Base-by-base conservation (phyloP, 495 filamentous ascomycete species). In the Penicillium odoratum region DNA sequence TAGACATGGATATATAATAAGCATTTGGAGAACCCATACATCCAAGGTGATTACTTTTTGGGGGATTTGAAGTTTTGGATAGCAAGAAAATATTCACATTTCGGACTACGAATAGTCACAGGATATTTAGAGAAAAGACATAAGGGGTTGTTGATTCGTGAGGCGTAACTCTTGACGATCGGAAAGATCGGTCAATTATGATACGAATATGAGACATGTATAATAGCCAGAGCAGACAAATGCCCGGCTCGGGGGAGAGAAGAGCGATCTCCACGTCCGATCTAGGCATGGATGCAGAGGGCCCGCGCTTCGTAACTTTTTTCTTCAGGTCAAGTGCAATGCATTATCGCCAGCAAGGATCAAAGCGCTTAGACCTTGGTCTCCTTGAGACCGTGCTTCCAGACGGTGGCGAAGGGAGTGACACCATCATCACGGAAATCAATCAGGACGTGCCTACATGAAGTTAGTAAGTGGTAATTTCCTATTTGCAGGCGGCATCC, bases 391-490 rank as follows among this genome's bases (percentile, higher is more conserved):
- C 94, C 95, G 75, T 97, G 88, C 85, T 97, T 97, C 95, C 94
- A 98, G 81, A 96, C 78, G 58, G 83, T 86, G 53, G 97, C 81
- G 67, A 80, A 98, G 36, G 94, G 94, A 29, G 93, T 98, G 58
- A 88, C 74, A 73, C 94, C 94, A 64, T 98, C 95, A 70, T 95
- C 93, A 67, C 93, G 92, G 82, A 96, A 98, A 81, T 98, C 93
- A 71, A 97, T 87, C 54, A 97, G 91, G 55, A 94, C 81, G 68
- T 96, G 83, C 91, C 92, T 96, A 59, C 26, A 29, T 49, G 29
- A 48, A 44, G 40, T 52, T 30, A 58, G 56, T 36, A 38, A 31
- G 29, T 26, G 3, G 26, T 33, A 13, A 45, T 65, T 29, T 9
- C 25, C 30, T 4, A 56, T 40, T 31, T 29, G 13, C 7, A 33